Base-by-base conservation (phyloP, 129 eudicot genomes). In the Lactuca saligna region DNA sequence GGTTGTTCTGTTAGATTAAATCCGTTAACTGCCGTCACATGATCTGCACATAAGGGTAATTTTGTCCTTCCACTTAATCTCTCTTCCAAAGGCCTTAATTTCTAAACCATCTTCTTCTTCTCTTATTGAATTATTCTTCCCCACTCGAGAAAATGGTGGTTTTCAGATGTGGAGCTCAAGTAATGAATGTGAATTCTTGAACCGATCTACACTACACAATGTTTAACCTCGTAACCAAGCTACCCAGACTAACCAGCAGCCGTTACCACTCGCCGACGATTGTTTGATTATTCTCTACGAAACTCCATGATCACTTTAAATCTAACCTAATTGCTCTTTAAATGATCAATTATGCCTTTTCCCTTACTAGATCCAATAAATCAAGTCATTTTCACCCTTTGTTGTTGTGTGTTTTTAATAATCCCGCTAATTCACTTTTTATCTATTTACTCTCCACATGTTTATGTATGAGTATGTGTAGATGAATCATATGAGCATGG, bases 241-340 rank as follows among this genome's bases (percentile, higher is more conserved):
- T 78, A 5, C 69, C 70, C 33, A 79, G 79, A 76, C 74, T 76
- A 33, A 16, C 65, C 50, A 74, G 73, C 63, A 20, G 50, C 20
- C 8, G 6, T 32, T 66, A 44, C 14, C 29, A 10, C 71, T 63
- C 17, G 63, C 46, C 64, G 32, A 65, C 54, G 38, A 32, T 59
- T 7, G 37, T 56, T 58, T 65, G 74, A 50, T 69, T 20, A 74
- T 77, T 16, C 48, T 73, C 46, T 11, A 61, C 68, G 58, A 31
- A 51, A 61, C 74, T 6, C 73, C 75, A 39, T 54, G 34, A 38
- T 66, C 69, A 50, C 35, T 70, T 81, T 59, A 68, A 71, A 9
- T 69, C 81, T 54, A 82, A 79, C 57, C 89, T 95, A 31, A 87
- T 92, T 72, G 72, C 98, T 25, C 29, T 76, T 33, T 82, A 88